phyloP scores from a whole-genome alignment of 2,329 filamentous ascomycete species.

The Monosporascus ibericus region DNA sequence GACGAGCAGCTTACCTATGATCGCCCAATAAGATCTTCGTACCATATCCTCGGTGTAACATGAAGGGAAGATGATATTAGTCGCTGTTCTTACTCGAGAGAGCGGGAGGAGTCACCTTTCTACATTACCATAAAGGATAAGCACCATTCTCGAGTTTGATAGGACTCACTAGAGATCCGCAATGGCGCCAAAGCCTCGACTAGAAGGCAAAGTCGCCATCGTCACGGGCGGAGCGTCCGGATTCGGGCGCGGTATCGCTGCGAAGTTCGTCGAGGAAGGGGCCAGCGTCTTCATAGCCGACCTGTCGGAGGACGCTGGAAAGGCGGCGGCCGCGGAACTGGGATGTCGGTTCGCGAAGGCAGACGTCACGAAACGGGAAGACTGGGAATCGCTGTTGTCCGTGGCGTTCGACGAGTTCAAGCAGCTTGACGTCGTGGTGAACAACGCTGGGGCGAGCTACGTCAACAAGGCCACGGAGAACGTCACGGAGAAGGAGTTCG shows the following conservation, averaged over 20 bases:
- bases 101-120: too few relatives aligned
- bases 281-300: constrained; percentile 57
- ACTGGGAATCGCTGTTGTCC: constrained; percentile 47
- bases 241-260: constrained; percentile 57
- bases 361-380: constrained; percentile 45
- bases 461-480: constrained; percentile 55
- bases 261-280: constrained; percentile 54
- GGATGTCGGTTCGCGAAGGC: constrained; percentile 36
- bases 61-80: too few relatives aligned
- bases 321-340: constrained; percentile 38
- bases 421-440: constrained; percentile 51
- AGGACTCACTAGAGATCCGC: neutral
- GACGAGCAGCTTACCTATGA: too few relatives aligned
- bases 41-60: too few relatives aligned
- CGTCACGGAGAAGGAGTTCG: constrained; percentile 61
- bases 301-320: constrained; percentile 47
- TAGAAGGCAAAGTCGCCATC: constrained; percentile 37
- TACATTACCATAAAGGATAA: too few relatives aligned
- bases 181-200: constrained; percentile 21
- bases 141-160: too few relatives aligned
- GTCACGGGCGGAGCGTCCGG: constrained; percentile 53
- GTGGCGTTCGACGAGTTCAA: constrained; percentile 40
- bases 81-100: too few relatives aligned
- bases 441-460: constrained; percentile 56
- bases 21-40: too few relatives aligned